Evolutionary conservation across 108 stramenopile species (phyloP).

Genomic region (Mediolabrus comicus): DNA sequence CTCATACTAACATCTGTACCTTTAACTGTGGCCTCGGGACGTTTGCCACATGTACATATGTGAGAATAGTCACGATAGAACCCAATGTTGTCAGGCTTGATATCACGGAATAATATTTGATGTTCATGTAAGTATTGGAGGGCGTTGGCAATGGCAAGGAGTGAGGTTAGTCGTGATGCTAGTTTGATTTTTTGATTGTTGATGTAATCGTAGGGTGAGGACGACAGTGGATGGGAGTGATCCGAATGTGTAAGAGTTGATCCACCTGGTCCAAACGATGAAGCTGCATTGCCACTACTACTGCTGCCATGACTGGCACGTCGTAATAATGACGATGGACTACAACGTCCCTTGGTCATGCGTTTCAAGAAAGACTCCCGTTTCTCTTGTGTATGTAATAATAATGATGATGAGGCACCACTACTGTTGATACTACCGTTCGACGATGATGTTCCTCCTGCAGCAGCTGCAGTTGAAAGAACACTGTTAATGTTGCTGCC

Average conservation of each 20-base stretch:
- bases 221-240: neutral
- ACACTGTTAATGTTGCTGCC: neutral
- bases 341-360: neutral
- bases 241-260: too few relatives aligned
- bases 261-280: too few relatives aligned
- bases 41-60: constrained; percentile 5
- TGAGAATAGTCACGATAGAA: constrained; percentile 33
- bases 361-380: neutral
- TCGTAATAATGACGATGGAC: neutral
- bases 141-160: constrained; percentile 23
- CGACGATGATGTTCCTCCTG: constrained; percentile 1
- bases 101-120: constrained; percentile 50
- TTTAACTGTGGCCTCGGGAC: neutral
- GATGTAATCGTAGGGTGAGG: neutral
- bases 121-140: constrained; percentile 24
- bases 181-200: constrained; percentile 6
- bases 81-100: constrained; percentile 73
- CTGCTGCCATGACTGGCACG: too few relatives aligned
- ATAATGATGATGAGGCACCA: neutral
- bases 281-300: too few relatives aligned
- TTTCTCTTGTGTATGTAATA: neutral
- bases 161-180: constrained; percentile 7
- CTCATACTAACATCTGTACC: neutral
- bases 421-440: neutral
- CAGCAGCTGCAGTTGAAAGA: neutral